A percentile compares a stretch with the other conserved stretches of the same genome.
These are phyloP conservation scores for Hamamelis virginiana DNA, from an alignment of 164 flowering plant genomes.

Conservation along the genomic window DNA sequence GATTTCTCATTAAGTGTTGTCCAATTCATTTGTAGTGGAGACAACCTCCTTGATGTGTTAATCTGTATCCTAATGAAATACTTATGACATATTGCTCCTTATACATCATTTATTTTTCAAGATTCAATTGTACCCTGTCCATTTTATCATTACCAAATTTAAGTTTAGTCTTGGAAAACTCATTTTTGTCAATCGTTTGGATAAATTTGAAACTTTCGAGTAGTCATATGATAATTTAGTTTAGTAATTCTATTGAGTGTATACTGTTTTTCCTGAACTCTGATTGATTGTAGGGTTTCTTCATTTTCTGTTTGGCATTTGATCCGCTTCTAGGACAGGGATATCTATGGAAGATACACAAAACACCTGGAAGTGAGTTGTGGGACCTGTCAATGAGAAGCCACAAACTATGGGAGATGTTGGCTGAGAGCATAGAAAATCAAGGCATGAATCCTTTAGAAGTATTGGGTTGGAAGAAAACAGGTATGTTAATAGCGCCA, in stretches of 20 bases:
- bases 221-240: background rate
- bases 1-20: no score
- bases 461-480: slow-evolving; percentile 81
- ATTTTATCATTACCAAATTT: no score
- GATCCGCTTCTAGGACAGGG: slow-evolving; percentile 72
- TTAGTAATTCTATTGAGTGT: background rate
- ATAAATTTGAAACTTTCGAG: background rate
- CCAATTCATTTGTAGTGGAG: no score
- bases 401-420: slow-evolving; percentile 59
- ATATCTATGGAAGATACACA: slow-evolving; percentile 83
- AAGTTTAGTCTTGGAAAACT: no score
- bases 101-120: no score
- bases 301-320: slow-evolving; percentile 24
- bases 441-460: slow-evolving; percentile 63
- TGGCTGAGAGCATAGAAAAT: slow-evolving; percentile 46
- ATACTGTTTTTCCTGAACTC: background rate
- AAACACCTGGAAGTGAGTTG: slow-evolving; percentile 61
- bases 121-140: no score
- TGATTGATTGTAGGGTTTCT: slow-evolving; percentile 12
- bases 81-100: no score
- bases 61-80: no score
- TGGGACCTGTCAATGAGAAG: slow-evolving; percentile 87
- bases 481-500: slow-evolving; percentile 43
- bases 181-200: background rate
- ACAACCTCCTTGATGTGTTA: no score